phyloP scores from a whole-genome alignment of 2,329 filamentous ascomycete species.

The Talaromyces sp. region DNA sequence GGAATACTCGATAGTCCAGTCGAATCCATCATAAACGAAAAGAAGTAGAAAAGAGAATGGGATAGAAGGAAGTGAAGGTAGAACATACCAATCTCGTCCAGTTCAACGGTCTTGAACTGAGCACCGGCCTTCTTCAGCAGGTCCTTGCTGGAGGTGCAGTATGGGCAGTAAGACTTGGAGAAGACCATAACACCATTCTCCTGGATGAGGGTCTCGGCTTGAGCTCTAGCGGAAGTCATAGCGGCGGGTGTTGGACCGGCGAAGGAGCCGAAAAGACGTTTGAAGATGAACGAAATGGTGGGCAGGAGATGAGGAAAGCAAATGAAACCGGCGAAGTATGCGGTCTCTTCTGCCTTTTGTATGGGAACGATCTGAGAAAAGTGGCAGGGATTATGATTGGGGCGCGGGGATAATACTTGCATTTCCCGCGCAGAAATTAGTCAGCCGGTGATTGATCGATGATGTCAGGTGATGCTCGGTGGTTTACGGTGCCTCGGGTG shows the following conservation, averaged over 20 bases:
- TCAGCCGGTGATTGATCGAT: constrained; percentile 19
- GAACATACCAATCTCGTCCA: constrained; percentile 78
- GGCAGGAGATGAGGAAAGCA: constrained; percentile 40
- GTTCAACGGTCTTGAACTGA: constrained; percentile 75
- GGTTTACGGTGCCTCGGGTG: not conserved
- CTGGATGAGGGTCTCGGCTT: constrained; percentile 84
- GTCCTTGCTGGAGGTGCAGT: constrained; percentile 79
- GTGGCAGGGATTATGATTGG: not conserved
- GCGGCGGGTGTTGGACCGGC: constrained; percentile 60
- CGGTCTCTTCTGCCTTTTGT: constrained; percentile 17
- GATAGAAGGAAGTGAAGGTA: not conserved
- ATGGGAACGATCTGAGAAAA: not conserved
- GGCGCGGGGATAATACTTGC: not conserved
- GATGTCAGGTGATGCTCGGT: constrained; percentile 27
- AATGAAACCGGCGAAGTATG: constrained; percentile 8
- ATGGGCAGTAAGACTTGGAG: constrained; percentile 95
- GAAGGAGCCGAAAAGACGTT: constrained; percentile 68
- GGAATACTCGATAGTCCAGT: not conserved
- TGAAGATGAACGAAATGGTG: constrained; percentile 70
- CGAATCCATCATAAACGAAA: not conserved
- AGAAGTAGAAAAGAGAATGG: not conserved
- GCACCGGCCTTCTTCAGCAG: constrained; percentile 70
- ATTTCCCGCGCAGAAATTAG: constrained; percentile 3
- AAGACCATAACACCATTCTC: constrained; percentile 92
- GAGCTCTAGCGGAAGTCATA: constrained; percentile 82